phyloP scores from a whole-genome alignment of 768 basidiomycete genomes.

The Amanita polypyramis region DNA sequence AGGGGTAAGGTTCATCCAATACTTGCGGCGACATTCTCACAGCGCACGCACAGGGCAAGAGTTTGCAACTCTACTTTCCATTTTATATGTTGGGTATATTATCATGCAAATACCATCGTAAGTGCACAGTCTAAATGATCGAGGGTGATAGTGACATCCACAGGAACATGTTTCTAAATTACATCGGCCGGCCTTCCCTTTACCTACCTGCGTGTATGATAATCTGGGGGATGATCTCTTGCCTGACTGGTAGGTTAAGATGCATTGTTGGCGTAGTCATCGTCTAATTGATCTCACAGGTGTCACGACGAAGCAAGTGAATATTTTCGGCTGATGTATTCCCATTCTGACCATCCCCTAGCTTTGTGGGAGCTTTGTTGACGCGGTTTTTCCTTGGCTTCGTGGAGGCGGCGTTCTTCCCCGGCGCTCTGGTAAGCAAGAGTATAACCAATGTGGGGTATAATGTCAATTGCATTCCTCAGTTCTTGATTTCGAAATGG shows the following conservation, averaged over 20 bases:
- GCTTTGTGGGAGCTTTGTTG: conserved; percentile 58
- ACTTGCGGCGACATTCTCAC: not conserved
- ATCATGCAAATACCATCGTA: conserved; percentile 75
- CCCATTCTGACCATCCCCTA: conserved; percentile 17
- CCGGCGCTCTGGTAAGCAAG: conserved; percentile 36
- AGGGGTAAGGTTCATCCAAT: conserved; percentile 19
- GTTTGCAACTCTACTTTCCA: conserved; percentile 58
- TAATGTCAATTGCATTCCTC: not conserved
- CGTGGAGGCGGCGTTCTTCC: conserved; percentile 62
- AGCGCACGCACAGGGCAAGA: conserved; percentile 28
- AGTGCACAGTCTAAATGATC: conserved; percentile 15
- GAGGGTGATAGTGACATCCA: not conserved
- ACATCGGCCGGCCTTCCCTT: conserved; percentile 56
- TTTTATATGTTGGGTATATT: conserved; percentile 66
- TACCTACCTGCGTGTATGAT: conserved; percentile 63
- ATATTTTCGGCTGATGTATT: not conserved
- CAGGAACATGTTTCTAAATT: conserved; percentile 71
- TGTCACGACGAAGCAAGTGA: conserved; percentile 28
- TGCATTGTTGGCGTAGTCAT: not conserved
- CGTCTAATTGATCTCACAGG: conserved; percentile 16
- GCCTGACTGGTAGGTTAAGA: conserved; percentile 34
- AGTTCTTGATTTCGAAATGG: conserved; percentile 66
- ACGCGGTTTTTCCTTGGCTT: conserved; percentile 77
- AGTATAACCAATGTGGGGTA: not conserved
- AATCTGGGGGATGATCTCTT: conserved; percentile 58